Evolutionary conservation across 495 filamentous ascomycete species (phyloP).

Genomic region (Schizothecium vesticola): DNA sequence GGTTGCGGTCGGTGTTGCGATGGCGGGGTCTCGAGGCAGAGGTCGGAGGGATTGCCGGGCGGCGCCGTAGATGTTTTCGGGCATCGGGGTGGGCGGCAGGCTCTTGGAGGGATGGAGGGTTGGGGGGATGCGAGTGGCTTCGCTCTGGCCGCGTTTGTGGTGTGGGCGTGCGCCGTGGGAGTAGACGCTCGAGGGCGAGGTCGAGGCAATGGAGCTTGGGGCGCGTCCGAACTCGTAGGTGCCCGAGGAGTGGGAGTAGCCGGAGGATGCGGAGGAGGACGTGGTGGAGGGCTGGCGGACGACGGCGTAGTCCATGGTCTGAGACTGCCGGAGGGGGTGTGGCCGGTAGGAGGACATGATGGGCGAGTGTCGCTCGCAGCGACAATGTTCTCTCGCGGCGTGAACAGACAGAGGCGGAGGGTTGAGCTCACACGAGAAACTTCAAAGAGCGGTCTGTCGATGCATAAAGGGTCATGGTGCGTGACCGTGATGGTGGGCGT

Average conservation of each 20-base stretch:
- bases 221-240: conserved; percentile 63
- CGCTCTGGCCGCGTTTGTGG: conserved; percentile 78
- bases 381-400: neutral
- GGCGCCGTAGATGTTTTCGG: conserved; percentile 57
- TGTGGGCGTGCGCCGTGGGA: conserved; percentile 43
- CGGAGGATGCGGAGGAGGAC: conserved; percentile 68
- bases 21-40: conserved; percentile 61
- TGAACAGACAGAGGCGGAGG: neutral
- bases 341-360: conserved; percentile 46
- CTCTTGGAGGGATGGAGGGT: conserved; percentile 32
- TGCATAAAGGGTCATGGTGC: neutral
- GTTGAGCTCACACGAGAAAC: neutral
- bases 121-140: conserved; percentile 49
- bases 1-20: conserved; percentile 25
- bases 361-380: conserved; percentile 20
- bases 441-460: neutral
- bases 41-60: conserved; percentile 74
- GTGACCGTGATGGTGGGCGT: conserved; percentile 3
- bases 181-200: conserved; percentile 58
- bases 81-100: conserved; percentile 41
- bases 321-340: conserved; percentile 56
- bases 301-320: conserved; percentile 57
- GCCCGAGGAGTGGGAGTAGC: conserved; percentile 64
- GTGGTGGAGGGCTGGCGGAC: conserved; percentile 72
- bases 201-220: conserved; percentile 66